Conservation (phyloP, 129 eudicot species). For the Pulicaria dysenterica region DNA sequence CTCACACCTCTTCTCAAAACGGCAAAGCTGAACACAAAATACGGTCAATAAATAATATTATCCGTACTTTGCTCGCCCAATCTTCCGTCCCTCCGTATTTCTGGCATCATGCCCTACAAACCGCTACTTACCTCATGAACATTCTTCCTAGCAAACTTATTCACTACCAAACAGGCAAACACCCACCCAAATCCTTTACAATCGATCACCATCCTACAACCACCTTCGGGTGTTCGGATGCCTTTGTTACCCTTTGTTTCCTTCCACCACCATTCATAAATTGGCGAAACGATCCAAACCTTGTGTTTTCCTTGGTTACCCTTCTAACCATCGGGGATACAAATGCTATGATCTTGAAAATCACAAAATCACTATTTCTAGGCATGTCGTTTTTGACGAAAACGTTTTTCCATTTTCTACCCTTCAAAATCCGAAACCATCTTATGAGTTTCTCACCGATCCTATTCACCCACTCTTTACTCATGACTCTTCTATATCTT, state of each 20-base stretch:
- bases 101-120: not conserved
- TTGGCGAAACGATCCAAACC: conserved; percentile 3
- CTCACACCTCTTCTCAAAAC: conserved; percentile 21
- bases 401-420: not conserved
- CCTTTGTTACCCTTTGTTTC: not conserved
- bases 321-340: not conserved
- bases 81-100: not conserved
- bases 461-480: no score
- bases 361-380: not conserved
- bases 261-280: conserved; percentile 11
- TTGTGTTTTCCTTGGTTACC: conserved; percentile 24
- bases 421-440: not conserved
- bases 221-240: conserved; percentile 28
- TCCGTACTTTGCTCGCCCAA: conserved; percentile 10
- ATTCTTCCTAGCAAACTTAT: conserved; percentile 7
- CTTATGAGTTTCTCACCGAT: not conserved
- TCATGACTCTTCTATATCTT: not conserved
- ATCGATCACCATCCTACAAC: not conserved
- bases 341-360: not conserved
- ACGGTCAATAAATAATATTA: conserved; percentile 9
- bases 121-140: not conserved
- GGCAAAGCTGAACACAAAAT: conserved; percentile 20
- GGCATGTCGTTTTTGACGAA: conserved; percentile 10
- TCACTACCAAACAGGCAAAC: not conserved
- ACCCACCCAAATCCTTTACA: not conserved